A percentile compares a stretch with the other conserved stretches of the same genome.
Evolutionary conservation across 73 alveolate genomes (phyloP).

Genomic region (Paramecium sexaurelia): DNA sequence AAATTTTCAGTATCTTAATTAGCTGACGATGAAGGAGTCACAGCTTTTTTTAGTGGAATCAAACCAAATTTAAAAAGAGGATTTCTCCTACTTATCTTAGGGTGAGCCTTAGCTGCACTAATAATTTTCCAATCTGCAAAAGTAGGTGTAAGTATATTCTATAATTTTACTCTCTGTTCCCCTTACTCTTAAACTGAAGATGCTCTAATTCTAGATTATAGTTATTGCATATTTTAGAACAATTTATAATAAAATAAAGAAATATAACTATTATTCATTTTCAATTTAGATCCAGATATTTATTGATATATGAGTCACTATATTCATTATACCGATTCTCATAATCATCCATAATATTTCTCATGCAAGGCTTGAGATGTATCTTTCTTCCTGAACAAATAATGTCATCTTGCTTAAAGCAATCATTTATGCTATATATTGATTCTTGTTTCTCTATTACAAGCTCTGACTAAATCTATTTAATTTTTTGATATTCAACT

Average conservation of each 20-base stretch:
- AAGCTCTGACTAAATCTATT: neutral
- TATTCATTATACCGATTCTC: constrained; percentile 13
- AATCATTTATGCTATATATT: neutral
- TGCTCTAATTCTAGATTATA: neutral
- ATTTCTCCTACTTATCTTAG: constrained; percentile 31
- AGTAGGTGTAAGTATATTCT: constrained; percentile 30
- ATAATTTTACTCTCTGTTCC: neutral
- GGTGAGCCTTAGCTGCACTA: constrained; percentile 15
- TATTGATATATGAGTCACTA: neutral
- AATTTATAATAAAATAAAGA: neutral
- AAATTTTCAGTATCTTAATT: neutral
- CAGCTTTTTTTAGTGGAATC: neutral
- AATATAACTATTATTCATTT: neutral
- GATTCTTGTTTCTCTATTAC: neutral
- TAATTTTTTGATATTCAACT: neutral
- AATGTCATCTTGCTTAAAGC: neutral
- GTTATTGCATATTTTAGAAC: neutral
- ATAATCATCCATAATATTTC: constrained; percentile 31
- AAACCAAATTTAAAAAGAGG: constrained; percentile 49
- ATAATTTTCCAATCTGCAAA: constrained; percentile 59
- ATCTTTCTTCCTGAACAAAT: neutral
- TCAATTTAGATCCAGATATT: constrained; percentile 49
- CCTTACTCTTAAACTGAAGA: constrained; percentile 33
- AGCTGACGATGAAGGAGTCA: neutral
- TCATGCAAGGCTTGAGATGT: neutral